Conservation (phyloP, 148 eudicot species). For the Camellia granthamiana region DNA sequence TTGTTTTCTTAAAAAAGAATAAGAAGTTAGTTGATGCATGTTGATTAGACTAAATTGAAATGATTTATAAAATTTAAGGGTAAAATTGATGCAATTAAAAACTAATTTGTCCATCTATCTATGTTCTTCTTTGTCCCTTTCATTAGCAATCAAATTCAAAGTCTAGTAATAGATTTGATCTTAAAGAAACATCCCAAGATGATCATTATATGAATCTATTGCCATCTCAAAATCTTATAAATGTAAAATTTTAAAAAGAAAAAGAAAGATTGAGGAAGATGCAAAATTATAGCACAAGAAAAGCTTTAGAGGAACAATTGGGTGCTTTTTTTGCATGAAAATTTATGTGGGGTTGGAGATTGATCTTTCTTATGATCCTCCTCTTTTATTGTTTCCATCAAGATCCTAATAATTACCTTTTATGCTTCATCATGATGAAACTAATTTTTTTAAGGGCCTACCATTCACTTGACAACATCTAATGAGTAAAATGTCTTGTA, state of each 20-base stretch:
- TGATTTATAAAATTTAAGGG: too few species aligned
- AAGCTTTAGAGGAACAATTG: too few species aligned
- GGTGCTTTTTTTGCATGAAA: too few species aligned
- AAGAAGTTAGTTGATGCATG: too few species aligned
- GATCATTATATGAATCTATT: not conserved
- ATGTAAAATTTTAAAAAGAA: too few species aligned
- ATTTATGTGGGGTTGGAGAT: not conserved
- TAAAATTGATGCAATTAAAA: not conserved
- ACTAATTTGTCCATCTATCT: not conserved
- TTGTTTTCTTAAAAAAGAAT: too few species aligned
- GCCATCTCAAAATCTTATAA: not conserved
- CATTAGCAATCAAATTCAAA: not conserved
- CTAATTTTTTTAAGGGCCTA: constrained; percentile 11
- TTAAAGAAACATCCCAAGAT: not conserved
- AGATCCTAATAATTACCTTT: constrained; percentile 10
- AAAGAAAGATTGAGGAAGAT: not conserved
- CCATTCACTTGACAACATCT: not conserved
- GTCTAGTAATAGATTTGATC: not conserved
- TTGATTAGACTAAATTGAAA: too few species aligned
- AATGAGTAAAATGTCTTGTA: not conserved
- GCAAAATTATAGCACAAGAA: not conserved
- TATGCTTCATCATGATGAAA: not conserved
- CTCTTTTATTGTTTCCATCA: not conserved
- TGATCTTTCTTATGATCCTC: not conserved
- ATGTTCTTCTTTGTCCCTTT: not conserved